Evolutionary conservation across 805 yeast species (phyloP), one percentile per base, ranked within the genome.

Genomic region (Kazachstania africana): DNA sequence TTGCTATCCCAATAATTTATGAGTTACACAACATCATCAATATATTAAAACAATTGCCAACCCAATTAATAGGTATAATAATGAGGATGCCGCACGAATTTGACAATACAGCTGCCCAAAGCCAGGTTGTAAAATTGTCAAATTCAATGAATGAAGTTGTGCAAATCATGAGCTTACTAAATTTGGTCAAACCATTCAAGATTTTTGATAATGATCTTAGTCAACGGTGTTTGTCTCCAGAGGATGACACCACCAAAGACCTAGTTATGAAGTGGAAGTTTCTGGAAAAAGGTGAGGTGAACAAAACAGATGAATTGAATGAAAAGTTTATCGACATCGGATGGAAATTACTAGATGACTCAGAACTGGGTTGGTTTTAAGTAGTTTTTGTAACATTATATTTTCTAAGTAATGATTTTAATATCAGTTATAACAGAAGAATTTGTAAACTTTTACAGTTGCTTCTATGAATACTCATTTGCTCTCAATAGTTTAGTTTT

Each of bases 111-210:
- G 35, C 41, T 17, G 42, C 55, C 3, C 59, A 50, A 31, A 44
- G 39, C 6, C 34, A 49, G n/a, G 53, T 54, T 4, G 47, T 54
- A 9, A 39, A 43, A 21, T 34, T 54, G 28, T 53, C 58, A 0
- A 49, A 50, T 31, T 46, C 55, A 6, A 47, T 53, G 55, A 51
- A 50, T 33, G 55, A 50, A 21, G 36, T 54, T 28, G 48, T 53
- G 6, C 57, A 52, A 24, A 50, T 51, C 3, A 47, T 54, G 12
- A 49, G 55, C 31, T 39, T 51, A 16, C 33, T 53, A 15, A 46
- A 38, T 26, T 36, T 49, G 42, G 40, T 53, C 18, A 47, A 50
- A 20, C 58, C 59, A 4, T 44, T 49, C 23, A 49, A 45, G 27
- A 41, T 51, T 26, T 48, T 46, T 29, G 54, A 48, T 21, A 35